phyloP scores from a whole-genome alignment of 305 asterid species.

The Fraxinus sp. region DNA sequence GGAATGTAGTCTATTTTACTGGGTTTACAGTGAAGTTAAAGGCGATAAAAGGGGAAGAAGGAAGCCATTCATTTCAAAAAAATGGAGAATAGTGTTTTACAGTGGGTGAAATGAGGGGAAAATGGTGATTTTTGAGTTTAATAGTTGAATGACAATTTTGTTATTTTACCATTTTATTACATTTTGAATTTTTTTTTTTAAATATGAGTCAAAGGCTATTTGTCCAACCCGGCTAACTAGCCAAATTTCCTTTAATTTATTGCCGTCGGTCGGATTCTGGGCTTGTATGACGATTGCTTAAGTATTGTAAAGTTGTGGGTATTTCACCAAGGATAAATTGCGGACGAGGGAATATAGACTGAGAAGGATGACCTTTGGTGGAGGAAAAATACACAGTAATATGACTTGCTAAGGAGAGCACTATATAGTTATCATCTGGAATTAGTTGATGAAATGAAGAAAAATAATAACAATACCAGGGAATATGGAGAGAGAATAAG shows the following conservation, averaged over 20 bases:
- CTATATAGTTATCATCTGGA: background rate
- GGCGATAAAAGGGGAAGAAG: too few species aligned
- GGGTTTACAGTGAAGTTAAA: too few species aligned
- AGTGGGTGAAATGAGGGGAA: too few species aligned
- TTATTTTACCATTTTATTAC: too few species aligned
- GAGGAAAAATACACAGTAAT: background rate
- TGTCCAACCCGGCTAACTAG: too few species aligned
- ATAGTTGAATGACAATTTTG: too few species aligned
- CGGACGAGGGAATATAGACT: background rate
- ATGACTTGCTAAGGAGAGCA: background rate
- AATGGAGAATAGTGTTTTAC: too few species aligned
- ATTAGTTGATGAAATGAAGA: background rate
- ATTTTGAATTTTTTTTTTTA: too few species aligned
- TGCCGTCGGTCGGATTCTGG: background rate
- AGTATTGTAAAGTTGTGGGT: background rate
- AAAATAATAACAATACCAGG: background rate
- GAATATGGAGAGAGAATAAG: background rate
- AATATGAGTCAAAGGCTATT: too few species aligned
- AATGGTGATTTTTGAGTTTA: too few species aligned
- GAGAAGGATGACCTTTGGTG: background rate
- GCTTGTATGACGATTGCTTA: slow-evolving; percentile 4
- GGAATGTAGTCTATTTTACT: too few species aligned
- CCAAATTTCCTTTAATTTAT: background rate
- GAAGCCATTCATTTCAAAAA: too few species aligned
- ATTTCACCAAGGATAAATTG: background rate